A percentile compares a stretch with the other conserved stretches of the same genome.
Evolutionary conservation across 257 asterid species (phyloP).

Genomic region (Primulina eburnea): DNA sequence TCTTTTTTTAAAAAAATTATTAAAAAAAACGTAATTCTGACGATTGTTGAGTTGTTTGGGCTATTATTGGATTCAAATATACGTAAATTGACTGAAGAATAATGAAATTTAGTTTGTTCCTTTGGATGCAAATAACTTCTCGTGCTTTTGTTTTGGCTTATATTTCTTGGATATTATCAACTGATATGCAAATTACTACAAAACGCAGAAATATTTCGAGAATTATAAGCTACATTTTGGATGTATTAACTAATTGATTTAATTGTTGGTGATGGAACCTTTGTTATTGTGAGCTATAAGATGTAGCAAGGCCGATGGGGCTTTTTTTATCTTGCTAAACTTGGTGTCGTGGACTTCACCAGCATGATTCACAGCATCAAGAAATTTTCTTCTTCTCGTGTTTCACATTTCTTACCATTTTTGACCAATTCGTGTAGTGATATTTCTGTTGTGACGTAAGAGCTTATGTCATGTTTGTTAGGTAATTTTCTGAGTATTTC

Average conservation of each 20-base stretch:
- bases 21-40: background rate
- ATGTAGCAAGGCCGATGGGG: background rate
- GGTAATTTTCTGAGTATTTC: background rate
- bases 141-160: background rate
- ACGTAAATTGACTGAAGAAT: background rate
- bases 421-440: background rate
- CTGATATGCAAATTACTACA: background rate
- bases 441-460: background rate
- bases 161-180: no score
- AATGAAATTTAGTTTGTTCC: background rate
- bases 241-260: background rate
- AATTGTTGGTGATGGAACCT: background rate
- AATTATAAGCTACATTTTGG: background rate
- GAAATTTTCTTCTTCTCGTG: background rate
- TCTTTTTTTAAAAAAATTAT: background rate
- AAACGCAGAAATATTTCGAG: background rate
- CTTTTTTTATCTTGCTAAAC: background rate
- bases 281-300: background rate
- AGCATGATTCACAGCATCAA: background rate
- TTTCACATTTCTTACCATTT: no score
- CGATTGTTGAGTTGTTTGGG: slow-evolving; percentile 1
- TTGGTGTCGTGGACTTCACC: background rate
- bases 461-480: background rate
- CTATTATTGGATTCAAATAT: background rate
- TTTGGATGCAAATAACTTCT: background rate